Evolutionary conservation across 176 grass and related monocot species (phyloP), one percentile per base, ranked within the genome.

Genomic region (Juncus inflexus): DNA sequence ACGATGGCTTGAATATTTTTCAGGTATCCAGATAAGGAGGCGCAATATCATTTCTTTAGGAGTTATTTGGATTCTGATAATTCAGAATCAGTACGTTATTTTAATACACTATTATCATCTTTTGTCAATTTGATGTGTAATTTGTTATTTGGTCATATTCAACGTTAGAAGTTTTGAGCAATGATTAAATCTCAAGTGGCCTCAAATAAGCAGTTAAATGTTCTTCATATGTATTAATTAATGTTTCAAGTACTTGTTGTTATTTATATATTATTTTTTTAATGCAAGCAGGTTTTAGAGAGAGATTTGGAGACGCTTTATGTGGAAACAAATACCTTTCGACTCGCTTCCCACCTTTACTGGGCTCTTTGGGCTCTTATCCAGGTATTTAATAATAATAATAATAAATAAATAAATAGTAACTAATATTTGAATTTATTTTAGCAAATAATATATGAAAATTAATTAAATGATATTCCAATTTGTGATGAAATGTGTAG

Each of bases 331-430:
- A 97, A 97, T 79, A 92, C 94, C 12, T 97, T 76, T 72, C 77
- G 88, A 61, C 76, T 97, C 60, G 88, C 88, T 62, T 92, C 88
- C 3, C 94, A 97, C 40, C 64, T 92, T 56, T 97, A 89, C 67
- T 97, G 94, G 88, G 87, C 88, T 43, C 35, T 97, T 42, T 97
- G 94, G 94, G 94, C 78, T 74, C 85, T 97, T 64, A 86, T 97
- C 72, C 88, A 97, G 94, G 94, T 91, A 67, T 58, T 5, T 35
- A 6, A 12, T 3, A 5, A 15, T 69, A 35, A 10, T 42, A 3
- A n/a, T n/a, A 28, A 28, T 28, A 28, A 28, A 28, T 28, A 9
- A 16, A 14, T 57, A 40, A 5, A 37, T 12, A 53, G 12, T 37
- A 74, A 5, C 15, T 10, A 52, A 64, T 63, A 1, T 61, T 73